Evolutionary conservation across 768 basidiomycete species (phyloP).

Genomic region (Ramaria sp.): DNA sequence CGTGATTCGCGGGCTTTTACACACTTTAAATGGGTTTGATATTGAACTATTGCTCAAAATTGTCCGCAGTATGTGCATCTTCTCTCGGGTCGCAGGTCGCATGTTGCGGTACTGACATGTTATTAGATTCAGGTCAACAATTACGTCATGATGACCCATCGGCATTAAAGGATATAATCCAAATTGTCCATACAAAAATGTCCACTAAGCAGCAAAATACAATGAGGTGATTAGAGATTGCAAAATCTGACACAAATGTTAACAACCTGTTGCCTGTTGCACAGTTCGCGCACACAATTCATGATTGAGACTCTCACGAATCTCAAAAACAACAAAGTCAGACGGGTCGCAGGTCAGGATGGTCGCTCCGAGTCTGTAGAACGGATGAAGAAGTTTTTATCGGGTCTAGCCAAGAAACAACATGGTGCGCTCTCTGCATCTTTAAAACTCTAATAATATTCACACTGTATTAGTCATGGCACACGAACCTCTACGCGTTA

Average conservation of each 20-base stretch:
- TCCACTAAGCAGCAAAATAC: conserved; percentile 32
- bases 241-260: neutral
- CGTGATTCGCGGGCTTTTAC: conserved; percentile 66
- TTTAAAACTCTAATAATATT: neutral
- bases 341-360: conserved; percentile 49
- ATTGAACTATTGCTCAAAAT: conserved; percentile 86
- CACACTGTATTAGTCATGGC: conserved; percentile 46
- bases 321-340: conserved; percentile 85
- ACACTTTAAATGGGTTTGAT: conserved; percentile 58
- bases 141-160: conserved; percentile 86
- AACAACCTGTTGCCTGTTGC: neutral
- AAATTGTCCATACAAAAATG: conserved; percentile 66
- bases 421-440: conserved; percentile 38
- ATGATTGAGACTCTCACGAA: conserved; percentile 92
- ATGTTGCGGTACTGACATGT: neutral
- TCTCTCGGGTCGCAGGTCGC: conserved; percentile 11
- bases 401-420: conserved; percentile 62
- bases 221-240: conserved; percentile 53
- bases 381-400: conserved; percentile 81
- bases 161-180: conserved; percentile 84
- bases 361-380: conserved; percentile 69
- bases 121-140: conserved; percentile 80
- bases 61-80: conserved; percentile 49
- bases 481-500: conserved; percentile 79
- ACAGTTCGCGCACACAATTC: conserved; percentile 82